Base-by-base conservation (phyloP, 768 basidiomycete species). In the Lentinula lateritia region DNA sequence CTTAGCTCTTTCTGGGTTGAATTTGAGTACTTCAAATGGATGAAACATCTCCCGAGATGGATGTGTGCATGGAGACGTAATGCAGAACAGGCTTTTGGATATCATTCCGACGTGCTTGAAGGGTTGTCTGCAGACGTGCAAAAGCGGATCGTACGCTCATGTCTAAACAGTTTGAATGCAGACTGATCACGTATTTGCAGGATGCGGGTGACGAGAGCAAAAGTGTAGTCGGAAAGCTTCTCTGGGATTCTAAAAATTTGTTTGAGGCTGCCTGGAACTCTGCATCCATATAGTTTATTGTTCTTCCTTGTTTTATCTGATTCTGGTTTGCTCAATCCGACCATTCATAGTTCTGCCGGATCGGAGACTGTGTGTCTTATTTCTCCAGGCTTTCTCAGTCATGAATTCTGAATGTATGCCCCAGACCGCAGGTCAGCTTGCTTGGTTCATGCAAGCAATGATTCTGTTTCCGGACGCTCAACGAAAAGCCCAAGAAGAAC, bases 371-470 rank as follows among this genome's bases (percentile, higher is more conserved):
- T 61, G 12, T 15, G 60, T 34, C 16, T 43, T 16, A 18, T 43
- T 16, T 48, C 13, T 8, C 16, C 1, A 6, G 5, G 3, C 0
- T 8, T 8, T 32, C 15, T 23, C 6, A 13, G 15, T 28, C 39
- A 62, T 50, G 9, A 46, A n/a, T n/a, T n/a, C n/a, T n/a, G n/a
- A 20, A 28, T 18, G 42, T 5, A n/a, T 18, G 68, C 70, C 68
- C 67, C 68, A n/a, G 75, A 78, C 60, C 75, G 73, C 67, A 75
- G 71, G 73, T 9, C 70, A 69, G 0, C 62, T 77, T 3, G 65
- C 66, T 13, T 69, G 69, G 2, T 76, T 79, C 55, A 61, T 76
- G 41, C 65, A 75, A 7, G 74, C 74, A 12, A 75, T 79, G 74
- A 64, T 71, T 3, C 63, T 71, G 7, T 63, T 74, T 57, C 78